phyloP scores from a whole-genome alignment of 441 rosid species.

The Arabidopsis lyrata region DNA sequence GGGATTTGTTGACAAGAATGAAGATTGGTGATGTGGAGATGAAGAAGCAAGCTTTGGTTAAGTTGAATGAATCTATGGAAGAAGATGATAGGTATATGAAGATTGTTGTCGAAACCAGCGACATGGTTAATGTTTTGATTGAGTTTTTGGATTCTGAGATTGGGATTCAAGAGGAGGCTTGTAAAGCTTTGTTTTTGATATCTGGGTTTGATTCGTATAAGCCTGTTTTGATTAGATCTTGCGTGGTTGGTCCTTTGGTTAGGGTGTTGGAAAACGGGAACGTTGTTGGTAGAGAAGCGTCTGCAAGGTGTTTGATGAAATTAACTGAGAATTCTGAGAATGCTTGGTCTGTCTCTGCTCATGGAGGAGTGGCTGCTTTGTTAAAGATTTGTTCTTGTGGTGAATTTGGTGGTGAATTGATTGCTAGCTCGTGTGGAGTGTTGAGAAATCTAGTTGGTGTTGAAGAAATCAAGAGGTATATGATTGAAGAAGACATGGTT shows the following conservation, averaged over 20 bases:
- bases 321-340: conserved; percentile 82
- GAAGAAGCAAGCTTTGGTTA: conserved; percentile 75
- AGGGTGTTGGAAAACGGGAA: conserved; percentile 69
- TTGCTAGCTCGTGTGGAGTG: conserved; percentile 69
- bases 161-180: conserved; percentile 66
- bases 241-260: conserved; percentile 71
- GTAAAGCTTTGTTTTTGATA: conserved; percentile 57
- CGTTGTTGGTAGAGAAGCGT: conserved; percentile 59
- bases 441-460: conserved; percentile 78
- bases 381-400: conserved; percentile 62
- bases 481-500: conserved; percentile 80
- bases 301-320: conserved; percentile 65
- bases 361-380: conserved; percentile 86
- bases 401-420: conserved; percentile 53
- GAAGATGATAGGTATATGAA: conserved; percentile 66
- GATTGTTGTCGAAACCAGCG: conserved; percentile 58
- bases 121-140: conserved; percentile 54
- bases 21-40: conserved; percentile 80
- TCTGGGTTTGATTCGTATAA: conserved; percentile 65
- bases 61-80: conserved; percentile 54
- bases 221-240: conserved; percentile 61
- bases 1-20: conserved; percentile 87
- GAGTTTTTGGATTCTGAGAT: conserved; percentile 64
- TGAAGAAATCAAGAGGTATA: conserved; percentile 84
- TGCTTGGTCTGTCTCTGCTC: conserved; percentile 94